A percentile compares a stretch with the other conserved stretches of the same genome.
phyloP scores from a whole-genome alignment of 805 yeast species.

The Wickerhamomyces queroliae region DNA sequence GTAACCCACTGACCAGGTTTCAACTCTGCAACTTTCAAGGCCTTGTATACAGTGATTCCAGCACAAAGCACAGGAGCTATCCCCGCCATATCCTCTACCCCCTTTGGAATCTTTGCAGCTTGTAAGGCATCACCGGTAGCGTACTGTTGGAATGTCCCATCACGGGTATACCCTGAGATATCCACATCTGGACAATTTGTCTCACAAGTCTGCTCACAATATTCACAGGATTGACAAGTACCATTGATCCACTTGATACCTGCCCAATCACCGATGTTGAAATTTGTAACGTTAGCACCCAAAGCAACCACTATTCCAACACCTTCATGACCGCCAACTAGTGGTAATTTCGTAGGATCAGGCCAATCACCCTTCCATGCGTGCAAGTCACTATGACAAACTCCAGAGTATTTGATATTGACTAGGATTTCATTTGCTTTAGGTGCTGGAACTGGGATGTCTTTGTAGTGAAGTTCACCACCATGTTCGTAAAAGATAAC shows the following conservation, averaged over 20 bases:
- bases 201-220: constrained; percentile 58
- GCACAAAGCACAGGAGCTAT: constrained; percentile 68
- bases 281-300: constrained; percentile 52
- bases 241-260: constrained; percentile 69
- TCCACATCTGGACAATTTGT: constrained; percentile 65
- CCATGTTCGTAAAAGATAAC: constrained; percentile 42
- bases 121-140: constrained; percentile 59
- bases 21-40: constrained; percentile 50
- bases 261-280: constrained; percentile 57
- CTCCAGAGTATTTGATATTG: constrained; percentile 57
- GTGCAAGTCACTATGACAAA: constrained; percentile 61
- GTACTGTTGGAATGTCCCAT: constrained; percentile 75
- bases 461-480: constrained; percentile 40
- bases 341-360: constrained; percentile 44
- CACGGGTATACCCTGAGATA: constrained; percentile 69
- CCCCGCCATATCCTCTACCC: constrained; percentile 44
- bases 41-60: constrained; percentile 72
- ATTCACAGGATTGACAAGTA: constrained; percentile 59
- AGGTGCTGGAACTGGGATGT: no score
- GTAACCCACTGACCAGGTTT: constrained; percentile 68
- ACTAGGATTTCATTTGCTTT: constrained; percentile 47
- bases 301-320: constrained; percentile 62
- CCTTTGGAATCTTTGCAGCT: constrained; percentile 51
- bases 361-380: no score
- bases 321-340: constrained; percentile 72